phyloP scores from a whole-genome alignment of 768 basidiomycete species.

The Auricularia sp. region DNA sequence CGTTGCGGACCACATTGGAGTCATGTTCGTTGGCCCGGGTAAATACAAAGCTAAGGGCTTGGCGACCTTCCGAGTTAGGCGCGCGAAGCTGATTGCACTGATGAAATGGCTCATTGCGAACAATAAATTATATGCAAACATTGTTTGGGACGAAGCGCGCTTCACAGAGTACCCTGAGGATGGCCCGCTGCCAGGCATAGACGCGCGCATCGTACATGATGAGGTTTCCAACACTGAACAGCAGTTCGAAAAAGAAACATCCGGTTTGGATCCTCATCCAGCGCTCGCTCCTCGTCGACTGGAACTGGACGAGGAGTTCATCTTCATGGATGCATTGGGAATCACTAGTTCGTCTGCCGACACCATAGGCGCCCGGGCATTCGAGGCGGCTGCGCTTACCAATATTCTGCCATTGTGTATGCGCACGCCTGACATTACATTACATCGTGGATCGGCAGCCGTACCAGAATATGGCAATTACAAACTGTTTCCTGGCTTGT shows the following conservation, averaged over 20 bases:
- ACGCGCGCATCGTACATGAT: constrained; percentile 13
- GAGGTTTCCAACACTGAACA: not conserved
- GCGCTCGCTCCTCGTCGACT: constrained; percentile 2
- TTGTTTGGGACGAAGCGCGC: not conserved
- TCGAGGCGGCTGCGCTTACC: constrained; percentile 17
- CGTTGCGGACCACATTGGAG: constrained; percentile 15
- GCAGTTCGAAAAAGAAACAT: constrained; percentile 20
- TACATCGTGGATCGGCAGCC: constrained; percentile 13
- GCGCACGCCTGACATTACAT: constrained; percentile 14
- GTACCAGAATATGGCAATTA: constrained; percentile 24
- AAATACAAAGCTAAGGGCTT: constrained; percentile 11
- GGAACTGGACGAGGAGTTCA: not conserved
- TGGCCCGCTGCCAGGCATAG: not conserved
- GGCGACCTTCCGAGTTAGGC: constrained; percentile 15
- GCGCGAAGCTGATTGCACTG: constrained; percentile 18
- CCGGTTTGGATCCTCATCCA: constrained; percentile 19
- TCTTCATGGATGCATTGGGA: constrained; percentile 21
- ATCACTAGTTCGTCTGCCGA: constrained; percentile 20
- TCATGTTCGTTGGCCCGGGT: constrained; percentile 23
- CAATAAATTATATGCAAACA: constrained; percentile 23
- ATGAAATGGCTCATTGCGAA: constrained; percentile 25
- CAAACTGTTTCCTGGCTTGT: constrained; percentile 20
- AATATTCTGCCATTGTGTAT: constrained; percentile 11
- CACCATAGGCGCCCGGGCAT: constrained; percentile 14
- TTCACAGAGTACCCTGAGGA: constrained; percentile 1